Evolutionary conservation across 2,329 filamentous ascomycete genomes (phyloP), one percentile per base, ranked within the genome.

Genomic region (Monilinia fructicola): DNA sequence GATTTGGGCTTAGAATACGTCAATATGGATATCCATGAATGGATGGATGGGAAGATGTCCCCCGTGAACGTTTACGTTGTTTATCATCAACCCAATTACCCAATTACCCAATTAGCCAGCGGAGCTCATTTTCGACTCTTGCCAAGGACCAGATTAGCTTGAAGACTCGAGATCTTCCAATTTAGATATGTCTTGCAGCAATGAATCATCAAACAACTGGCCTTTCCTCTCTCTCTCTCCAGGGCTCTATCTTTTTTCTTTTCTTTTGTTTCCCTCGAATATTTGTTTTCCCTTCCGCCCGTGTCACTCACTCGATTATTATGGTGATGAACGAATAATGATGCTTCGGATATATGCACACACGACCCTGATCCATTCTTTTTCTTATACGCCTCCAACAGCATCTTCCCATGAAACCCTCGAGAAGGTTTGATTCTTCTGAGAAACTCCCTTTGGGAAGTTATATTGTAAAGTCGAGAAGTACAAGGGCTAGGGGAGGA

Each of bases 281-380:
- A n/a, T n/a, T n/a, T 42, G 1, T 14, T 40, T 40, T 14, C 14
- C 9, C 26, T 56, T 23, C 38, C n/a, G 28, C 31, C 42, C 56
- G 26, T 48, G 48, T 35, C 42, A 59, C 42, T n/a, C n/a, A n/a
- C n/a, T n/a, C n/a, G n/a, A n/a, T 1, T n/a, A 21, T n/a, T 6
- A 46, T 18, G 6, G 1, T 46, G 3, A 7, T n/a, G n/a, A n/a
- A n/a, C n/a, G n/a, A n/a, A n/a, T 18, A 21, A n/a, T 46, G 1
- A 4, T 16, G 3, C 10, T 59, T n/a, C 6, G 40, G 55, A n/a
- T 31, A n/a, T 4, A 46, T 44, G 16, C 31, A 60, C 48, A 42
- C 10, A 21, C 40, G 55, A 46, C 55, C 55, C 55, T 60, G 56
- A 48, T 48, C 56, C 56, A 46, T 59, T 48, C 42, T 59, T 59